Base-by-base conservation (phyloP, 2,329 filamentous ascomycete genomes). In the Aspergillus bombycis region DNA sequence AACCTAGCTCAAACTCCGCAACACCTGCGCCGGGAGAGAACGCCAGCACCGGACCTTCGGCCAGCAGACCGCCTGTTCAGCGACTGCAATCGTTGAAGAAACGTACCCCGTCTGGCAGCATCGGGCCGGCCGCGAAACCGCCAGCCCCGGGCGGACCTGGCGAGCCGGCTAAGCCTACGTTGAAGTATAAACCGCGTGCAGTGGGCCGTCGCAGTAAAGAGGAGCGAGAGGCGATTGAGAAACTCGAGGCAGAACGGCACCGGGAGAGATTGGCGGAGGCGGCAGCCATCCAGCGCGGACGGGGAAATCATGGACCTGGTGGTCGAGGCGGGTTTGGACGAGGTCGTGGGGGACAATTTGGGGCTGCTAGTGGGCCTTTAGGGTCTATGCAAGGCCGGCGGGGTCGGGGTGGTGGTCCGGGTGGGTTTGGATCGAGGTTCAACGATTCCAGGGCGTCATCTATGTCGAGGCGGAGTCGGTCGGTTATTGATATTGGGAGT, bases 141-240 rank as follows among this genome's bases (percentile, higher is more conserved):
- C 54, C 68, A 2, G 60, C 64, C 60, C 28, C 50, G 19, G 64
- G 65, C 12, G 65, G 62, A 8, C 60, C 70, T 11, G 72, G 73
- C 12, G 74, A 77, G 53, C 64, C 74, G 1, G 66, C 73, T 2
- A 80, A 79, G 61, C 78, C 78, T 8, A 72, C 72, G 2, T 67
- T 82, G 36, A 82, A 81, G 65, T 80, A 78, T 61, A 75, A 80
- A 65, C 81, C 81, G 5, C 79, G 78, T 56, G 74, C 76, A 2
- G 75, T 78, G 9, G 70, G 66, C 8, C 80, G 80, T 14, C 77
- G 79, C 55, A 80, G 77, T 65, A 81, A 82, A 68, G 79, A 79
- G 62, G 80, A 82, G 67, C 78, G 80, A 64, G 80, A 82, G 48
- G 78, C 76, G 11, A 75, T 78, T 1, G 77, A 80, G 70, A 76